Conservation (phyloP, 2,329 filamentous ascomycete genomes). For the Xylariaceae sp. region DNA sequence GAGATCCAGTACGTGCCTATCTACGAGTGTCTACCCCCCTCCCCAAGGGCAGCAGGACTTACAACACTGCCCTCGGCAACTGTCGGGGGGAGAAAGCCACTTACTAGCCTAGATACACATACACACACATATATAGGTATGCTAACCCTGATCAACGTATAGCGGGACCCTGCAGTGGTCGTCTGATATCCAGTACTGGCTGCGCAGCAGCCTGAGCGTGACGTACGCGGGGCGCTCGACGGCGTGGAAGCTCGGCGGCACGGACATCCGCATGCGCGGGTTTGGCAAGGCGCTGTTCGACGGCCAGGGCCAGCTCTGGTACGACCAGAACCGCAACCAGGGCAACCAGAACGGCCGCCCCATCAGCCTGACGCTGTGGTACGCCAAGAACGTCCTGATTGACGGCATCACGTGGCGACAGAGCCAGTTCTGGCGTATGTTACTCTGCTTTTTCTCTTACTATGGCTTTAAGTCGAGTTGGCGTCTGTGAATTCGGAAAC, state of each 20-base stretch:
- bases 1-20: slow-evolving; percentile 40
- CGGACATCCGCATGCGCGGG: slow-evolving; percentile 51
- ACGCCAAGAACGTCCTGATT: slow-evolving; percentile 47
- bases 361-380: slow-evolving; percentile 49
- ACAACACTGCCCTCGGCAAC: too few relatives aligned
- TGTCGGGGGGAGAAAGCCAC: too few relatives aligned
- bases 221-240: slow-evolving; percentile 54
- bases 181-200: slow-evolving; percentile 49
- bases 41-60: too few relatives aligned
- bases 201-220: slow-evolving; percentile 47
- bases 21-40: too few relatives aligned
- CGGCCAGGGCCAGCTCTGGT: slow-evolving; percentile 50
- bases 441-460: not conserved
- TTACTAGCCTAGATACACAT: too few relatives aligned
- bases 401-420: slow-evolving; percentile 50
- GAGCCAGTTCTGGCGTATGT: slow-evolving; percentile 51
- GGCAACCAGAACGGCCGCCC: slow-evolving; percentile 48
- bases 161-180: slow-evolving; percentile 48
- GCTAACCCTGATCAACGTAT: too few relatives aligned
- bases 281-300: slow-evolving; percentile 51
- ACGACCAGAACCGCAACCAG: slow-evolving; percentile 45
- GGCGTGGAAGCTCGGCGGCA: slow-evolving; percentile 53
- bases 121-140: too few relatives aligned
- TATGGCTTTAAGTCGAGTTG: not conserved
- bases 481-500: too few relatives aligned